Percentiles rank a stretch among this genome's conserved stretches.
phyloP scores from a whole-genome alignment of 495 filamentous ascomycete genomes.

The Rhypophila decipiens region DNA sequence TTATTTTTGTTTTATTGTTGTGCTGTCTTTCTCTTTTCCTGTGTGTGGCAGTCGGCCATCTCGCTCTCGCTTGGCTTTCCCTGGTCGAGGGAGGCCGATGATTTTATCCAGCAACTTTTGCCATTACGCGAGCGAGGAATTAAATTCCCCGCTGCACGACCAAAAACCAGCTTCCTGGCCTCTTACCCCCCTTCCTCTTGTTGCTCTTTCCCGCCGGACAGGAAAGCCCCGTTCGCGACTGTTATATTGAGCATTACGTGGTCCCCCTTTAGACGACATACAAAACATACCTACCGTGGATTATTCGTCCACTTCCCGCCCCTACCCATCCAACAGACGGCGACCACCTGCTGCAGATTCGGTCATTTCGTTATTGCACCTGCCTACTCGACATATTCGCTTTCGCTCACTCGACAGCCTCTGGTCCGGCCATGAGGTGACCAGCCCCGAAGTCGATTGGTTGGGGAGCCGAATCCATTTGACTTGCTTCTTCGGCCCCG shows the following conservation, averaged over 20 bases:
- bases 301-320: constrained; percentile 4
- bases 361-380: constrained; percentile 11
- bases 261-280: constrained; percentile 13
- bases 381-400: too few species aligned
- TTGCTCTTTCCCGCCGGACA: too few species aligned
- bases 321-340: constrained; percentile 10
- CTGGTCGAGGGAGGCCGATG: constrained; percentile 14
- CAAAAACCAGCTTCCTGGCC: constrained; percentile 21
- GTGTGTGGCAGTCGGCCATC: constrained; percentile 4
- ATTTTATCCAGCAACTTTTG: constrained; percentile 26
- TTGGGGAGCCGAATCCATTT: constrained; percentile 9
- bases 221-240: constrained; percentile 11
- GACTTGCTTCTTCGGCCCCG: constrained; percentile 13
- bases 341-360: constrained; percentile 8
- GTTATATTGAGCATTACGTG: constrained; percentile 30
- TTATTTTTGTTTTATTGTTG: too few species aligned
- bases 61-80: constrained; percentile 13
- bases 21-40: constrained; percentile 10
- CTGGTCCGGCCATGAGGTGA: constrained; percentile 12
- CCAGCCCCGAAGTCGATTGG: constrained; percentile 13
- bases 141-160: constrained; percentile 17
- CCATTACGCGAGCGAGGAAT: constrained; percentile 22
- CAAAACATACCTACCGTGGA: too few species aligned
- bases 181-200: too few species aligned
- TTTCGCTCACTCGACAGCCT: constrained; percentile 10